phyloP scores from a whole-genome alignment of 1,139 yeast species.

The Meyerozyma smithsonii region DNA sequence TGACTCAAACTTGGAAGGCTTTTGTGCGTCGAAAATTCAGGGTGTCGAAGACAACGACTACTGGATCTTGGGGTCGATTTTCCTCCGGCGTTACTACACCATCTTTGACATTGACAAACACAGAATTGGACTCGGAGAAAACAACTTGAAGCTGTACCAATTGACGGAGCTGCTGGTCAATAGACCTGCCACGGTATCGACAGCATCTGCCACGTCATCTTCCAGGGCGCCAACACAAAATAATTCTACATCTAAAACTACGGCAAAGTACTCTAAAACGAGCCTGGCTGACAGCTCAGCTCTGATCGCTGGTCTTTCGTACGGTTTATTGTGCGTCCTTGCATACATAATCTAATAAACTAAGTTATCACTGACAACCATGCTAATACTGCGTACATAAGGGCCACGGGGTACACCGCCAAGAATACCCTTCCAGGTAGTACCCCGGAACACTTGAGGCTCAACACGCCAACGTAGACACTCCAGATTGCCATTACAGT shows the following conservation, averaged over 20 bases:
- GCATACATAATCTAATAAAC: constrained; percentile 5
- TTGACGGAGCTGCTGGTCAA: constrained; percentile 3
- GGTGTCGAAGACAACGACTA: constrained; percentile 35
- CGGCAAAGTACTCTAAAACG: background rate
- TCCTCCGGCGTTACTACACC: constrained; percentile 52
- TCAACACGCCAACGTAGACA: constrained; percentile 60
- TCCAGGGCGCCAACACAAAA: background rate
- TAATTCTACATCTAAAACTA: constrained; percentile 1
- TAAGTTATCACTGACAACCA: constrained; percentile 76
- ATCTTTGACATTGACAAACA: constrained; percentile 52
- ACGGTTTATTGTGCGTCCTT: background rate
- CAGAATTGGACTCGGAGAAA: constrained; percentile 48
- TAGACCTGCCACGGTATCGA: background rate
- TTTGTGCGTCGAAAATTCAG: constrained; percentile 65
- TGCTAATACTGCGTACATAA: constrained; percentile 67
- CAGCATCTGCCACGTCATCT: background rate
- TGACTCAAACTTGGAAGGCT: constrained; percentile 34
- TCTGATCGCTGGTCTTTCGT: constrained; percentile 2
- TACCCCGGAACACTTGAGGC: constrained; percentile 66
- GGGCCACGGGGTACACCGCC: constrained; percentile 76
- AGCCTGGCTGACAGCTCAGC: constrained; percentile 3
- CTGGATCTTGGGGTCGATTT: constrained; percentile 60
- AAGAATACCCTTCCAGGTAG: constrained; percentile 63
- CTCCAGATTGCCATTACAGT: constrained; percentile 64
- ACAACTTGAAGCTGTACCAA: constrained; percentile 5